These are phyloP conservation scores for Nakazawaea populi DNA, from an alignment of 805 yeast species.

Conservation along the genomic window DNA sequence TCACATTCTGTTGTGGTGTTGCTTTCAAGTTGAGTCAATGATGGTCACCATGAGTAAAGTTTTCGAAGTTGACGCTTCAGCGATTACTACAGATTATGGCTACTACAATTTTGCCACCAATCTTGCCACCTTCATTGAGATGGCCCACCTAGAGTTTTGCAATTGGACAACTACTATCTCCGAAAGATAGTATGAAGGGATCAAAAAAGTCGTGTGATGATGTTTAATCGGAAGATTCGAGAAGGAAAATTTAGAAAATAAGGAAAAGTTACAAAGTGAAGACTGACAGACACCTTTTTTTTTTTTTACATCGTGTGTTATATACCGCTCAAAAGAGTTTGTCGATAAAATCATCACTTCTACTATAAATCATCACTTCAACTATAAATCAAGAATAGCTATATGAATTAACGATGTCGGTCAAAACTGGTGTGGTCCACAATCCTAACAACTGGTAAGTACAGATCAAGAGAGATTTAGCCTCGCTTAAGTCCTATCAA, in stretches of 20 bases:
- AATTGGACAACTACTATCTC: too few relatives aligned
- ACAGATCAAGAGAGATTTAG: too few relatives aligned
- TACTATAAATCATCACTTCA: background rate
- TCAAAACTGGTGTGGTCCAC: conserved; percentile 52
- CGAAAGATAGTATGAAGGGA: too few relatives aligned
- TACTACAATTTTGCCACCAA: background rate
- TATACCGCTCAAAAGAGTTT: background rate
- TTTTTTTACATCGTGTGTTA: background rate
- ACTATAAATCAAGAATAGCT: background rate
- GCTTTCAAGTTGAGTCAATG: background rate
- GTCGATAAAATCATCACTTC: too few relatives aligned
- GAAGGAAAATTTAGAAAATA: too few relatives aligned
- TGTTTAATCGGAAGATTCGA: too few relatives aligned
- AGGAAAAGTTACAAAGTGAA: too few relatives aligned
- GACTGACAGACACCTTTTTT: background rate
- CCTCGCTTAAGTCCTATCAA: too few relatives aligned
- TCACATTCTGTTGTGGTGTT: background rate
- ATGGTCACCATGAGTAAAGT: background rate
- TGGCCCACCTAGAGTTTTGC: too few relatives aligned
- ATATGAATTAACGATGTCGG: background rate
- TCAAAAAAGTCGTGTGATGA: too few relatives aligned
- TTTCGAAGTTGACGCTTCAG: background rate
- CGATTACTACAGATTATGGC: background rate
- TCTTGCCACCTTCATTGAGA: background rate
- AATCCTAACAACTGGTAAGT: conserved; percentile 85